Conservation (phyloP, 176 grass and related monocot genomes). For the Hordeum vulgare region MorexV3_pseudomolecules_assembly NC_058520.1:10512230-10512729, state of each 20-base stretch:
- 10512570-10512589: constrained; percentile 47
- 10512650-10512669: constrained; percentile 47
- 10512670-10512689: constrained; percentile 47
- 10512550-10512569: constrained; percentile 25
- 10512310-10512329: not conserved
- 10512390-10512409: not conserved
- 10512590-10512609: constrained; percentile 31
- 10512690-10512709: constrained; percentile 53
- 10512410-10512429: not conserved
- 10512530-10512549: not conserved
- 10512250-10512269: constrained; percentile 1
- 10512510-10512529: constrained; percentile 57
- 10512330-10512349: not conserved
- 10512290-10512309: too few relatives aligned
- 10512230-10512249: constrained; percentile 48
- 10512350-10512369: constrained; percentile 28
- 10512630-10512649: constrained; percentile 31
- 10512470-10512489: not conserved
- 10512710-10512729: constrained; percentile 62
- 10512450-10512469: not conserved
- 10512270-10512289: not conserved
- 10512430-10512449: constrained; percentile 22
- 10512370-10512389: not conserved
- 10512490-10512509: constrained; percentile 36
- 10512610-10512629: constrained; percentile 47